Percentiles rank a stretch among this genome's conserved stretches.
Conservation (phyloP, 345 rosid species). For the Citrus sinensis region DVS_A1.0 CM039163.1:43319501-43320000, state of each 20-base stretch:
- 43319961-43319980: not conserved
- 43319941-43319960: not conserved
- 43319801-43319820: not conserved
- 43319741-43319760: constrained; percentile 52
- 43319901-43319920: not conserved
- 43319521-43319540: not conserved
- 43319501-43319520: too few relatives aligned
- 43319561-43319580: not conserved
- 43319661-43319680: constrained; percentile 28
- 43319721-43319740: constrained; percentile 62
- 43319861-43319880: not conserved
- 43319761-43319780: constrained; percentile 46
- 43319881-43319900: not conserved
- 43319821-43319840: not conserved
- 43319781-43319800: not conserved
- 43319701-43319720: constrained; percentile 34
- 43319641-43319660: constrained; percentile 10
- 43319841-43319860: not conserved
- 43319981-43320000: not conserved
- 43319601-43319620: constrained; percentile 21
- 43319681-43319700: constrained; percentile 53
- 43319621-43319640: constrained; percentile 30
- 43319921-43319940: not conserved
- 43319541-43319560: not conserved
- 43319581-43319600: constrained; percentile 34